Evolutionary conservation across 23 red algal genomes (phyloP), one percentile per base, ranked within the genome.

Genomic region (Gracilaria caudata): DNA sequence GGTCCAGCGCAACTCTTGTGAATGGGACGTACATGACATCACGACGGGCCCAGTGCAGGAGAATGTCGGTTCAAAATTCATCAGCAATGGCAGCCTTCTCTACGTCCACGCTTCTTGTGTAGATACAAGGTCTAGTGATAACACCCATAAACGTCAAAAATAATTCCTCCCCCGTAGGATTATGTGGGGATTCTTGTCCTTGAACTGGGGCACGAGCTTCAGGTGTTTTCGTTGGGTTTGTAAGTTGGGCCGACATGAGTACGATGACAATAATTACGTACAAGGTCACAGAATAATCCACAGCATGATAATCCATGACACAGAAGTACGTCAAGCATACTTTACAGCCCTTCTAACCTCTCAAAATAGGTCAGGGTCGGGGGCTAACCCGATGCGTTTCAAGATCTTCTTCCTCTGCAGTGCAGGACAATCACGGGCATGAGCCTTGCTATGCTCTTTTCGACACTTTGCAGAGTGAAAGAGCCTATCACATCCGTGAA

Each of bases 381-480:
- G 6, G 21, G 77, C 1, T 25, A 80, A 21, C 5, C 77, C 77
- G 61, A 80, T 80, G 19, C 21, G 53, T 58, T 40, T 37, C 36
- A 80, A 19, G 38, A 80, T 9, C 53, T 43, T 39, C 13, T 80
- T 80, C 44, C 51, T 33, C 51, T 58, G 53, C 53, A 80, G 14
- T n/a, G 77, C 77, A 4, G 51, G 44, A 19, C 77, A 80, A 10
- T 80, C 53, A 40, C 13, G 53, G 12, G 77, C 77, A 37, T 80
- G 77, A 40, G 20, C n/a, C 53, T 44, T 51, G 38, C 47, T 63
- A 38, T 80, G 28, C 35, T 40, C 37, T 43, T 25, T 28, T 40
- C 77, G 51, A 43, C 77, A 80, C 9, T 33, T 80, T 19, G 77
- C 77, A 39, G 77, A 80, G 32, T 63, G 56, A 61, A 80, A 80